Conservation (phyloP, 2,329 filamentous ascomycete species). For the Fonsecaea multimorphosa region DNA sequence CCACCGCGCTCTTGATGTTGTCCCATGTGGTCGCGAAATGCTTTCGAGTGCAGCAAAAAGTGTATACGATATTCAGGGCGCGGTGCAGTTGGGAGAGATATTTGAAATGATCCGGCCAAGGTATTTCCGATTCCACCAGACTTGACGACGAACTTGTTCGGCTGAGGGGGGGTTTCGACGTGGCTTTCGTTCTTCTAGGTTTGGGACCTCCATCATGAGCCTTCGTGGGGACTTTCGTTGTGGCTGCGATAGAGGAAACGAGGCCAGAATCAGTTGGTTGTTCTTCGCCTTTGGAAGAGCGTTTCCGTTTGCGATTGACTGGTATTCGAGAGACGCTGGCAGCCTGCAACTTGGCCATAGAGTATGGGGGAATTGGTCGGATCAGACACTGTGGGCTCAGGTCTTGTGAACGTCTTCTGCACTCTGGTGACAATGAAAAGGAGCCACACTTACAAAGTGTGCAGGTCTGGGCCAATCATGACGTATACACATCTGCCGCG, state of each 20-base stretch:
- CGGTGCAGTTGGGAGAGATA: constrained; percentile 76
- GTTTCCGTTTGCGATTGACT: constrained; percentile 51
- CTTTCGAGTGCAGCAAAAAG: constrained; percentile 91
- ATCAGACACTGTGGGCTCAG: not conserved
- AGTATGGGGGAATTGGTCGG: not conserved
- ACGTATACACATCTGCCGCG: not conserved
- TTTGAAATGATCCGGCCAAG: constrained; percentile 79
- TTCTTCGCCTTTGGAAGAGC: constrained; percentile 45
- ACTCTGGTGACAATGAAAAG: not conserved
- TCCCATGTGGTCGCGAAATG: constrained; percentile 91
- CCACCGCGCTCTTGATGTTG: constrained; percentile 82
- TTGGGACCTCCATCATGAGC: constrained; percentile 63
- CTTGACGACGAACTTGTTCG: constrained; percentile 54
- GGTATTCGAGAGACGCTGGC: constrained; percentile 51
- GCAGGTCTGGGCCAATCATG: constrained; percentile 2
- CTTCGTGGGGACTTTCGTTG: constrained; percentile 61
- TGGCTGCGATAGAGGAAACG: constrained; percentile 40
- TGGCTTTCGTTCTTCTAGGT: constrained; percentile 53
- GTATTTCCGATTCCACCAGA: constrained; percentile 58
- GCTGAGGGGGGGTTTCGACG: constrained; percentile 44
- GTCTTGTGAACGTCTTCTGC: not conserved
- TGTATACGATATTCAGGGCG: constrained; percentile 90
- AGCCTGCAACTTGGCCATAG: constrained; percentile 51
- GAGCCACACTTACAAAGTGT: not conserved
- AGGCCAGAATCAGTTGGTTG: constrained; percentile 6